Percentiles rank a stretch among this genome's conserved stretches.
Conservation (phyloP, 148 eudicot genomes). For the Cornus suecica region DNA sequence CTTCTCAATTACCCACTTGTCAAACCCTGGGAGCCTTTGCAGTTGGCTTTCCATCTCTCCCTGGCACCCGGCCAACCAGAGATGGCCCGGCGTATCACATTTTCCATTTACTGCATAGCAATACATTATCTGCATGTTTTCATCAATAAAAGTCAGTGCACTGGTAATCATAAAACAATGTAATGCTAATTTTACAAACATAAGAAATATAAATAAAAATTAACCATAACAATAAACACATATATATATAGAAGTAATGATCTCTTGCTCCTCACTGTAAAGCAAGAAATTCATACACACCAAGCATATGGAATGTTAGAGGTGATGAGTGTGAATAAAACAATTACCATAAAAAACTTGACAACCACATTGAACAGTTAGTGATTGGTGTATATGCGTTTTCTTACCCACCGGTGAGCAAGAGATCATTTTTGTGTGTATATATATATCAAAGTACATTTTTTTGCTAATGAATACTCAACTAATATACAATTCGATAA, state of each 20-base stretch:
- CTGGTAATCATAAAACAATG: not conserved
- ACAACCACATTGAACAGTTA: too few relatives aligned
- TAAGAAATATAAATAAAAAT: too few relatives aligned
- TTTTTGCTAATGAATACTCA: not conserved
- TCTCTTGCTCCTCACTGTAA: too few relatives aligned
- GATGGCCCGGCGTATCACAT: constrained; percentile 65
- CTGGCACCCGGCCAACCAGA: constrained; percentile 81
- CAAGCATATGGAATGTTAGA: too few relatives aligned
- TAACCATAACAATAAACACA: not conserved
- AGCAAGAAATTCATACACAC: too few relatives aligned
- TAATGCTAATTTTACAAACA: not conserved
- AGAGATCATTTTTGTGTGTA: too few relatives aligned
- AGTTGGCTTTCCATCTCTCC: constrained; percentile 69
- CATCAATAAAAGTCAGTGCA: constrained; percentile 8
- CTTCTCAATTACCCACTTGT: constrained; percentile 83
- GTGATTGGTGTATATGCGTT: too few relatives aligned
- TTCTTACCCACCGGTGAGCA: too few relatives aligned
- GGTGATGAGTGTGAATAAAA: too few relatives aligned
- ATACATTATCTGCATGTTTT: constrained; percentile 70
- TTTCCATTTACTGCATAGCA: constrained; percentile 84
- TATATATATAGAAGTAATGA: too few relatives aligned
- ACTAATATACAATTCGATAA: not conserved
- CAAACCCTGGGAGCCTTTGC: constrained; percentile 71
- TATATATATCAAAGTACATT: not conserved
- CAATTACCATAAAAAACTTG: too few relatives aligned